Conservation (phyloP, 495 filamentous ascomycete species). For the Aspergillus indologenus region DNA sequence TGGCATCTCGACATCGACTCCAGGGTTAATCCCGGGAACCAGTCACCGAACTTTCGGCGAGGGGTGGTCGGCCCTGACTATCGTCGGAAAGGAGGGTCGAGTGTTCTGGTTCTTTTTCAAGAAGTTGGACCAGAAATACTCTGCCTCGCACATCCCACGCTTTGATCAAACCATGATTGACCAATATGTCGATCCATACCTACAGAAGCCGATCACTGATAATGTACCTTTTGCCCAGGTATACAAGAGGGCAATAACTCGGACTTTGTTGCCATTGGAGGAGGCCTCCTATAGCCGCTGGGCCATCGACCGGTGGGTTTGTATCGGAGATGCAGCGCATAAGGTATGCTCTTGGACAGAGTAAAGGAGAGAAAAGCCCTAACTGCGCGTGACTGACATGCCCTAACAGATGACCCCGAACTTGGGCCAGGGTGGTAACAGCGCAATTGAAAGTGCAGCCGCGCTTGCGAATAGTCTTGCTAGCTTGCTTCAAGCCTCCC, state of each 20-base stretch:
- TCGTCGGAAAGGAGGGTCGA: slow-evolving; percentile 10
- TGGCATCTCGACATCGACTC: slow-evolving; percentile 20
- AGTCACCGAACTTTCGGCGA: slow-evolving; percentile 10
- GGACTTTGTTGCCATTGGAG: slow-evolving; percentile 15
- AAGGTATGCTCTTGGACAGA: slow-evolving; percentile 23
- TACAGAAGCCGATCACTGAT: not conserved
- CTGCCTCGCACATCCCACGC: slow-evolving; percentile 6
- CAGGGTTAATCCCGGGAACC: slow-evolving; percentile 11
- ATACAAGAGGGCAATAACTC: slow-evolving; percentile 2
- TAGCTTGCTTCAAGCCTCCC: not conserved
- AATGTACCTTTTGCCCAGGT: slow-evolving; percentile 3
- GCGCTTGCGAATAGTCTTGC: slow-evolving; percentile 40
- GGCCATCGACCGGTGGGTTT: slow-evolving; percentile 17
- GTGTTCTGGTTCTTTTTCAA: slow-evolving; percentile 16
- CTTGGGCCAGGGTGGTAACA: slow-evolving; percentile 22
- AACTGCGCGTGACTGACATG: not conserved
- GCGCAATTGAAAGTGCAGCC: slow-evolving; percentile 38
- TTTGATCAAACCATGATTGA: slow-evolving; percentile 6
- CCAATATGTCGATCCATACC: not conserved
- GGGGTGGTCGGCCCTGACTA: slow-evolving; percentile 7
- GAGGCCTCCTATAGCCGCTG: slow-evolving; percentile 19
- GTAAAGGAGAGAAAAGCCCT: not conserved
- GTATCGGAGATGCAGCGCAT: slow-evolving; percentile 25
- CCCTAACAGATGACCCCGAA: slow-evolving; percentile 19
- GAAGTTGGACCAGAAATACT: slow-evolving; percentile 8